Conservation (phyloP, 805 yeast genomes). For the Wickerhamiella alocasiicola region DNA sequence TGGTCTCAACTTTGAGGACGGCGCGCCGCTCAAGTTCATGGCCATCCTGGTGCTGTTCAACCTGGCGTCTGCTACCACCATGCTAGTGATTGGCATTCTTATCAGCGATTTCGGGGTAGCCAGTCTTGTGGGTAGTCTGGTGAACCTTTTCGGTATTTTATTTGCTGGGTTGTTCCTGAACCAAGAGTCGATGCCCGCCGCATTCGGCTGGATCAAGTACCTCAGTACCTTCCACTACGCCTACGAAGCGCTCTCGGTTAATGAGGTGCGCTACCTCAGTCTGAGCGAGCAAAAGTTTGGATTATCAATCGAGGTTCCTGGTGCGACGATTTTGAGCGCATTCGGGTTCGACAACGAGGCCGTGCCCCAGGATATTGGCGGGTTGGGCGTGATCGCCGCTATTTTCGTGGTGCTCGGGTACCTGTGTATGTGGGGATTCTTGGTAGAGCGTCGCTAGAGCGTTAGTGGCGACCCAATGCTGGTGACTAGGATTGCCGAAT, state of each 20-base stretch:
- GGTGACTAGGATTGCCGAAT: neutral
- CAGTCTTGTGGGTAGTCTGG: slow-evolving; percentile 72
- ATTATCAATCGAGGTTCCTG: slow-evolving; percentile 88
- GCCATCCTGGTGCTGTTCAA: slow-evolving; percentile 69
- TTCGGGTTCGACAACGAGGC: slow-evolving; percentile 87
- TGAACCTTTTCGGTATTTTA: slow-evolving; percentile 68
- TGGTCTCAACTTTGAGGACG: slow-evolving; percentile 68
- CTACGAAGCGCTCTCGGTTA: slow-evolving; percentile 81
- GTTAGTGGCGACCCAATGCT: neutral
- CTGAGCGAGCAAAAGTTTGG: slow-evolving; percentile 85
- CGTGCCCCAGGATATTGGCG: slow-evolving; percentile 50
- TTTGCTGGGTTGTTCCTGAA: slow-evolving; percentile 93
- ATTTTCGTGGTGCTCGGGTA: slow-evolving; percentile 60
- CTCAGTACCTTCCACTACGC: slow-evolving; percentile 90
- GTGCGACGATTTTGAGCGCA: slow-evolving; percentile 90
- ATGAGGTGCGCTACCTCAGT: slow-evolving; percentile 79
- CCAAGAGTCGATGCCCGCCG: slow-evolving; percentile 47
- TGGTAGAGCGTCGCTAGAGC: slow-evolving; percentile 56
- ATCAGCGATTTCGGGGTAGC: slow-evolving; percentile 87
- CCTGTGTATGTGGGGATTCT: slow-evolving; percentile 53
- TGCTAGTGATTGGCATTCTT: slow-evolving; percentile 76
- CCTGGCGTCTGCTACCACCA: slow-evolving; percentile 71
- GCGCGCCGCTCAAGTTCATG: slow-evolving; percentile 59
- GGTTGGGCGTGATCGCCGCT: slow-evolving; percentile 44
- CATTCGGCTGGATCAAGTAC: slow-evolving; percentile 55